Base-by-base conservation (phyloP, 805 yeast genomes). In the Allodekkera sacchari region DNA sequence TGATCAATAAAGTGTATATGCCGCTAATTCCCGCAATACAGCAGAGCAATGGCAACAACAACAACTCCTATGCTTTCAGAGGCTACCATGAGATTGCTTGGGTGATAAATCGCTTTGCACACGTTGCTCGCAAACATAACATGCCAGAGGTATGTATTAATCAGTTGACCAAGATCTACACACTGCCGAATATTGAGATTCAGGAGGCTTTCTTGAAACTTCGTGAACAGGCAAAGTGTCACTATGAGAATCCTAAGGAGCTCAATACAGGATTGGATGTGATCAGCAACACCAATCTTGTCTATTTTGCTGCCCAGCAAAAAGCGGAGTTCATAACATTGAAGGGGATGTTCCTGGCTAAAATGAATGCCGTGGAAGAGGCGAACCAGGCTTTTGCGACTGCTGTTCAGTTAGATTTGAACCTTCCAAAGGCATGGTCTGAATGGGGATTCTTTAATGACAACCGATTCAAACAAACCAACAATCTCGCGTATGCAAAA, bases 71-170 rank as follows among this genome's bases (percentile, higher is more conserved):
- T 50, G 97, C 96, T 1, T 94, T 89, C 58, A 70, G 98, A 42
- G 99, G 99, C 1, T 92, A 84, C 59, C 99, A 92, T 54, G 99
- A 92, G 57, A 85, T 89, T 55, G 98, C 98, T 0, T 94, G 98
- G 96, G 95, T 92, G 6, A 89, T 92, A 48, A 92, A 92, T 58
- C 63, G 97, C 32, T 92, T 92, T 64, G 98, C 99, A 0, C 98
- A 92, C 61, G 97, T 94, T 33, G 97, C 98, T 0, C 72, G 98
- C 42, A 85, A 87, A 55, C 99, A 92, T 55, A 79, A 83, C 41
- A 83, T 92, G 94, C 83, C 95, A 2, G 96, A 92, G 35, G 98
- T 94, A 24, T 92, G 98, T 61, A 77, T 89, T 41, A 82, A 76
- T 41, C 96, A 92, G 52, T 64, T 92, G 51, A 83, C 95, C 3